Conservation (phyloP, 75 land plant species). For the Adiantum capillusveneris region DNA sequence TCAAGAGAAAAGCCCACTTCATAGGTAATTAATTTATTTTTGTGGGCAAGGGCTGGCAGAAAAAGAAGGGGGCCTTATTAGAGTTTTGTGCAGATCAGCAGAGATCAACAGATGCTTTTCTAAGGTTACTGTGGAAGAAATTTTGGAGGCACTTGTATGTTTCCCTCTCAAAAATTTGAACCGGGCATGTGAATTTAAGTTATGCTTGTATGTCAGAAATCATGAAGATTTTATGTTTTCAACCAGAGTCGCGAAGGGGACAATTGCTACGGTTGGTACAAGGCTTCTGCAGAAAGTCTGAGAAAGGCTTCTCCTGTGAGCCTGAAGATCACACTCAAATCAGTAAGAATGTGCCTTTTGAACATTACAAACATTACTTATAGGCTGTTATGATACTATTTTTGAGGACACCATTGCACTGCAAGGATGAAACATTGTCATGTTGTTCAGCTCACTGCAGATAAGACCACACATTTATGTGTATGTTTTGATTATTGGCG, state of each 20-base stretch:
- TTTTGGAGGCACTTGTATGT: not conserved
- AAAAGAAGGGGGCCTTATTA: too few relatives aligned
- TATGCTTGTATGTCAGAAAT: too few relatives aligned
- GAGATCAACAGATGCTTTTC: conserved; percentile 4
- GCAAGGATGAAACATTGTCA: not conserved
- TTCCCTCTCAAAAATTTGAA: not conserved
- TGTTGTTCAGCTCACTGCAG: not conserved
- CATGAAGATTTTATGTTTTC: too few relatives aligned
- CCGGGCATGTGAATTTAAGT: too few relatives aligned
- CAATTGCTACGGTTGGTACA: conserved; percentile 45
- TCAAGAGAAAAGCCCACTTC: too few relatives aligned
- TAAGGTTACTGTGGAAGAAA: not conserved
- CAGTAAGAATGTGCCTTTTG: conserved; percentile 32
- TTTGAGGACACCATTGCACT: not conserved
- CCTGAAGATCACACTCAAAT: conserved; percentile 64
- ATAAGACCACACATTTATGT: too few relatives aligned
- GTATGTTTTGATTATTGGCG: too few relatives aligned
- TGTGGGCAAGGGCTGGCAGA: too few relatives aligned
- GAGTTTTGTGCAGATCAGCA: not conserved
- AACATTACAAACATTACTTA: not conserved
- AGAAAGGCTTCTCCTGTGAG: conserved; percentile 72
- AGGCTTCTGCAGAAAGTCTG: conserved; percentile 42
- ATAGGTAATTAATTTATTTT: too few relatives aligned
- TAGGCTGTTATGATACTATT: not conserved
- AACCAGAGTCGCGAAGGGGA: not conserved